A percentile compares a stretch with the other conserved stretches of the same genome.
Evolutionary conservation across 345 rosid species (phyloP).

Genomic region (Salix suchowensis): DNA sequence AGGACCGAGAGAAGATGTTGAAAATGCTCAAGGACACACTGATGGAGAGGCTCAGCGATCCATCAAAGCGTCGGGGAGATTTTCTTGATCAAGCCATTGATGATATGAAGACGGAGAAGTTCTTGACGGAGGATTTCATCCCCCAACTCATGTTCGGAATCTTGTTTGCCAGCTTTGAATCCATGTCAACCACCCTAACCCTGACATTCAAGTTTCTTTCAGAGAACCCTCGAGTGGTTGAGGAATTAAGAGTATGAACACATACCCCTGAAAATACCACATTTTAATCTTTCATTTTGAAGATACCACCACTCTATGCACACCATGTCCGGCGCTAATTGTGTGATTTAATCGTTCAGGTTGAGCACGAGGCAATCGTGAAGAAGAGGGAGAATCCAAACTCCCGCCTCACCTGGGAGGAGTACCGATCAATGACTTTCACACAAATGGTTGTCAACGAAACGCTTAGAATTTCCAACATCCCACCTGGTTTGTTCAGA

Average conservation of each 20-base stretch:
- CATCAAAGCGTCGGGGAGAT: constrained; percentile 14
- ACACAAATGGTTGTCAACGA: constrained; percentile 10
- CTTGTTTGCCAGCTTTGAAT: constrained; percentile 15
- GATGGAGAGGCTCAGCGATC: constrained; percentile 13
- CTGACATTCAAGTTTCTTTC: constrained; percentile 23
- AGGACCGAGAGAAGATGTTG: constrained; percentile 15
- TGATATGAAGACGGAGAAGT: constrained; percentile 22
- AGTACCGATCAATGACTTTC: constrained; percentile 21
- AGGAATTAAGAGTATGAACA: constrained; percentile 25
- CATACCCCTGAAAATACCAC: background rate
- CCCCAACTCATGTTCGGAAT: constrained; percentile 23
- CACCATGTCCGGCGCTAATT: background rate
- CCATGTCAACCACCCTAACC: constrained; percentile 6
- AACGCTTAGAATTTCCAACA: background rate
- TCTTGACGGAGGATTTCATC: constrained; percentile 24
- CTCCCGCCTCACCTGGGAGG: constrained; percentile 12
- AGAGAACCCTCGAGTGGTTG: constrained; percentile 30
- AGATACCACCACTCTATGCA: background rate
- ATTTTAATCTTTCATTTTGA: background rate
- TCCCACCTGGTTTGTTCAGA: constrained; percentile 14
- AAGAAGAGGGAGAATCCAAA: constrained; percentile 12
- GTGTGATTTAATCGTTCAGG: constrained; percentile 8
- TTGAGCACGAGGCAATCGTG: constrained; percentile 17
- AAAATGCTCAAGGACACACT: constrained; percentile 3
- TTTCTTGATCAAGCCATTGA: constrained; percentile 20